Evolutionary conservation across 1,139 yeast genomes (phyloP).

Genomic region (Nakaseomyces glabratus): DNA sequence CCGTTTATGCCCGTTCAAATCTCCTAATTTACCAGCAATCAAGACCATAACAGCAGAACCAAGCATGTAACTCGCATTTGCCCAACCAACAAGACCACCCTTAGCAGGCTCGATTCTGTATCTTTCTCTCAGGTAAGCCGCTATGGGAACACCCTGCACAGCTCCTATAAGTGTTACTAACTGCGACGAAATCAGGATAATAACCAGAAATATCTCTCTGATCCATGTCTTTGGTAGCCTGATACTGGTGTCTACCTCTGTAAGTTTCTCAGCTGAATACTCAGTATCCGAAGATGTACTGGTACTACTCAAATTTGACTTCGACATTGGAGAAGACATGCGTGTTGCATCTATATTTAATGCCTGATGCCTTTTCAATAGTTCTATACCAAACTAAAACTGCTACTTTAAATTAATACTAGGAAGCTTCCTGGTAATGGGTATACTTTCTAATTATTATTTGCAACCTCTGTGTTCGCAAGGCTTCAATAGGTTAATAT

Average conservation of each 20-base stretch:
- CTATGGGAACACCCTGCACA: constrained; percentile 5
- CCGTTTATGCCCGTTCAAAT: constrained; percentile 48
- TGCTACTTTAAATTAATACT: too few relatives aligned
- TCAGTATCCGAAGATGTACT: background rate
- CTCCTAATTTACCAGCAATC: constrained; percentile 57
- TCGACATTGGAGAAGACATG: too few relatives aligned
- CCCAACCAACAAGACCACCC: constrained; percentile 47
- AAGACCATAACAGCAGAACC: constrained; percentile 57
- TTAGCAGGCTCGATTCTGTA: constrained; percentile 8
- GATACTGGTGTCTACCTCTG: background rate
- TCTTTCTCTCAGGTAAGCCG: background rate
- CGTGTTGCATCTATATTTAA: too few relatives aligned
- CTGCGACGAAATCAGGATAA: constrained; percentile 7
- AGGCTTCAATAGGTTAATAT: too few relatives aligned
- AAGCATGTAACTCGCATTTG: constrained; percentile 48
- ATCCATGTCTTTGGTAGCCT: constrained; percentile 4
- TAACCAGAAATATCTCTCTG: constrained; percentile 1
- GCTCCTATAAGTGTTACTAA: constrained; percentile 5
- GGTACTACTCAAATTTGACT: constrained; percentile 4
- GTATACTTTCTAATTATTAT: too few relatives aligned
- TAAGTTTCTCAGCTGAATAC: background rate
- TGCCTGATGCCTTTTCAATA: too few relatives aligned
- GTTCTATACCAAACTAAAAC: too few relatives aligned
- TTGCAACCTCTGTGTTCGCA: too few relatives aligned
- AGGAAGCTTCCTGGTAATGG: too few relatives aligned